A percentile compares a stretch with the other conserved stretches of the same genome.
Evolutionary conservation across 1,139 yeast species (phyloP).

Genomic region (Groenewaldozyma auringiensis): DNA sequence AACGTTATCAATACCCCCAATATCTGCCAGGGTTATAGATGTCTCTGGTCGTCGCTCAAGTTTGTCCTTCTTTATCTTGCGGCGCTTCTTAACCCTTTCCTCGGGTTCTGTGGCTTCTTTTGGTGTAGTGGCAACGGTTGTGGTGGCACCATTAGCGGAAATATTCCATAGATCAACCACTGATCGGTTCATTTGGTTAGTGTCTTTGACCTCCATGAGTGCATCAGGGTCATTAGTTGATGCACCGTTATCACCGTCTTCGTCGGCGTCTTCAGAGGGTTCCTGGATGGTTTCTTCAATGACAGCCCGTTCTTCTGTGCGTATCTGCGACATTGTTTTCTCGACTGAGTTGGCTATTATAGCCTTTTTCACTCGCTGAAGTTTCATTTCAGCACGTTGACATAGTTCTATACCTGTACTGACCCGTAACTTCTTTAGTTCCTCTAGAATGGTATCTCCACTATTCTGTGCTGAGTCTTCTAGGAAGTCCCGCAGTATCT

Average conservation of each 20-base stretch:
- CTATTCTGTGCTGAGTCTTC: conserved; percentile 9
- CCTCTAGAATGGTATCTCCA: conserved; percentile 9
- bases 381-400: conserved; percentile 19
- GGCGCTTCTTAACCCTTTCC: conserved; percentile 20
- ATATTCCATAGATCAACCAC: conserved; percentile 69
- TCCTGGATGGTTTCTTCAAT: conserved; percentile 29
- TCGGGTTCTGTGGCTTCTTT: conserved; percentile 11
- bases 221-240: conserved; percentile 38
- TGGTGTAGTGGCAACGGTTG: conserved; percentile 11
- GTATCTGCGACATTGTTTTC: conserved; percentile 40
- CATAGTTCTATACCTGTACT: conserved; percentile 19
- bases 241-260: conserved; percentile 36
- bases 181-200: conserved; percentile 64
- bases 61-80: conserved; percentile 16
- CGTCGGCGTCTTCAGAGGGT: conserved; percentile 35
- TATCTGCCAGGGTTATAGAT: conserved; percentile 47
- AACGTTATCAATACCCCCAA: conserved; percentile 86
- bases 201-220: conserved; percentile 46
- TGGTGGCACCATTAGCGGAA: conserved; percentile 10
- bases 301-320: conserved; percentile 38
- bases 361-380: conserved; percentile 59
- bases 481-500: conserved; percentile 19
- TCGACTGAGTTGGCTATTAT: conserved; percentile 53
- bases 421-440: conserved; percentile 16
- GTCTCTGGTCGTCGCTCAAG: conserved; percentile 14